Percentiles rank a stretch among this genome's conserved stretches.
These are phyloP conservation scores for Calonectria ilicicola DNA, from an alignment of 2,329 filamentous ascomycete genomes.

Conservation along the genomic window DNA sequence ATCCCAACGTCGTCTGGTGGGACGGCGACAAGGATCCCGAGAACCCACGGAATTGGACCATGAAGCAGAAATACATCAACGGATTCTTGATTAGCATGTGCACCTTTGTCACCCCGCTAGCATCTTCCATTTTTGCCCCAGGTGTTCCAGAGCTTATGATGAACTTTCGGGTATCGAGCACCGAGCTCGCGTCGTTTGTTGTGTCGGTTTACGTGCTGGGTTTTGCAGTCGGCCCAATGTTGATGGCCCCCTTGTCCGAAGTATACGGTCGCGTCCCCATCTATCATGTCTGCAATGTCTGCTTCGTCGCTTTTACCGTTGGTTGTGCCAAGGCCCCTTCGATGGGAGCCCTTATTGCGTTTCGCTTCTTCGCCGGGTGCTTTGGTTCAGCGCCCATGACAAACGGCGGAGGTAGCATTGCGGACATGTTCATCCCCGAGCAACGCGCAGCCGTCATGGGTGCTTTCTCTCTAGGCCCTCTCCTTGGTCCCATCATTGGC, in stretches of 20 bases:
- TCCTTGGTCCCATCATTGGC: constrained; percentile 51
- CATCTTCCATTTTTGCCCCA: constrained; percentile 70
- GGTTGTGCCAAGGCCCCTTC: constrained; percentile 53
- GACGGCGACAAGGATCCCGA: constrained; percentile 66
- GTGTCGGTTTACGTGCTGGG: constrained; percentile 64
- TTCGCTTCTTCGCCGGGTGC: constrained; percentile 64
- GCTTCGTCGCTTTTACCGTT: constrained; percentile 53
- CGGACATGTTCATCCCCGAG: constrained; percentile 49
- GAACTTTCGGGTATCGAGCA: constrained; percentile 59
- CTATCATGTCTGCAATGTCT: constrained; percentile 56
- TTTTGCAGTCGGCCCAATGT: constrained; percentile 59
- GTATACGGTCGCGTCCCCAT: constrained; percentile 57
- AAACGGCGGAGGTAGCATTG: constrained; percentile 64
- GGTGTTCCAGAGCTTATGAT: constrained; percentile 68
- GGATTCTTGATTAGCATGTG: constrained; percentile 41
- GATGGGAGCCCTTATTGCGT: constrained; percentile 56
- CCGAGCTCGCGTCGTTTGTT: constrained; percentile 43
- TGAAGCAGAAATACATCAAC: constrained; percentile 53
- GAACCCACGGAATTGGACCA: constrained; percentile 75
- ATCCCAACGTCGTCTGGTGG: constrained; percentile 65
- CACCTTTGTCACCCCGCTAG: constrained; percentile 57
- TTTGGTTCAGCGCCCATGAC: constrained; percentile 66
- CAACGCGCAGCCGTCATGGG: constrained; percentile 58
- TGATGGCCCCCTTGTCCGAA: constrained; percentile 63
- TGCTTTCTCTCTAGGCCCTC: constrained; percentile 67